Evolutionary conservation across 2,329 filamentous ascomycete genomes (phyloP).

Genomic region (Pezizomycotina sp.): DNA sequence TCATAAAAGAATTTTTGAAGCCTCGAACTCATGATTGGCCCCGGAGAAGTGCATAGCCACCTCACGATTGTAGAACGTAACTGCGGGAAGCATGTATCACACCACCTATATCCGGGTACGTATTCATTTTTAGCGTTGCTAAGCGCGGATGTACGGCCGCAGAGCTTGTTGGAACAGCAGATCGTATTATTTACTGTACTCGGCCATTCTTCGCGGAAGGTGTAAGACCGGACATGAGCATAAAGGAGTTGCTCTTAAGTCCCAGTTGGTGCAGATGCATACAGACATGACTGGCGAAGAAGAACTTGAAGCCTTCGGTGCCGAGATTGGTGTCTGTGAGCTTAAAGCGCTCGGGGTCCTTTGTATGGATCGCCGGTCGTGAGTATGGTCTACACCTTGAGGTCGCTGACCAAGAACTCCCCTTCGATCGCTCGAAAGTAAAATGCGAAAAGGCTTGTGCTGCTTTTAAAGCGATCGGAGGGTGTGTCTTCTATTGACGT

Average conservation of each 20-base stretch:
- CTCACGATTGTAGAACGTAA: conserved; percentile 22
- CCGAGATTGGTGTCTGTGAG: conserved; percentile 28
- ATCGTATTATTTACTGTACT: conserved; percentile 25
- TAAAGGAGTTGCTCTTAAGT: conserved; percentile 24
- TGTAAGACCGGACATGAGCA: conserved; percentile 20
- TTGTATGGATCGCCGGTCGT: conserved; percentile 31
- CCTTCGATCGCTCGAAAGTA: conserved; percentile 31
- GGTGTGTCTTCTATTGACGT: conserved; percentile 5
- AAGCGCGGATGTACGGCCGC: conserved; percentile 27
- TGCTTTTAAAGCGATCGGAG: conserved; percentile 24
- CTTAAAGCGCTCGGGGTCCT: conserved; percentile 27
- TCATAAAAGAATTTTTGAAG: conserved; percentile 29
- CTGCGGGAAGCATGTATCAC: conserved; percentile 28
- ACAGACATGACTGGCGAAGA: conserved; percentile 29
- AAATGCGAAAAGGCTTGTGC: conserved; percentile 33
- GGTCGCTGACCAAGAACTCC: conserved; percentile 28
- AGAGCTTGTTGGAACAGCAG: conserved; percentile 32
- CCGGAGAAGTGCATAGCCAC: conserved; percentile 23
- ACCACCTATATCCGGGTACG: conserved; percentile 27
- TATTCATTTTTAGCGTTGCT: conserved; percentile 21
- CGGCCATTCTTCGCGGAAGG: conserved; percentile 28
- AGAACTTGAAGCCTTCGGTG: conserved; percentile 30
- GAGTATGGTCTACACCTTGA: conserved; percentile 30
- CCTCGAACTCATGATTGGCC: conserved; percentile 27
- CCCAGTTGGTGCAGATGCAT: conserved; percentile 26